Base-by-base conservation (phyloP, 768 basidiomycete species). In the Termitomyces sp. region DNA sequence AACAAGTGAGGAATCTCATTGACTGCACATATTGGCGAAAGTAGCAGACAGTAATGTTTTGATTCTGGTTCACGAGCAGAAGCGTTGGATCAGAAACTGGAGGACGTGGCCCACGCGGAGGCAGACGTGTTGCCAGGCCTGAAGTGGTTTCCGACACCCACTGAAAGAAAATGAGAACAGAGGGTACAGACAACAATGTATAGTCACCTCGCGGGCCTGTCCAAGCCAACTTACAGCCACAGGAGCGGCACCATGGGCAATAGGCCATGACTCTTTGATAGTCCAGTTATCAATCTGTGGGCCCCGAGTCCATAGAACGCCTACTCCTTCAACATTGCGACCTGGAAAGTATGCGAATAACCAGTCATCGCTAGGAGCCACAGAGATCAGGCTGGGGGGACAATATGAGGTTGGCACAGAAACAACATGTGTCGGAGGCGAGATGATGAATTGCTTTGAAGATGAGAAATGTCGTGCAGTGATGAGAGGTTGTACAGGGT, bases 321-420 rank as follows among this genome's bases (percentile, higher is more conserved):
- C 83, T 44, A 81, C 69, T 12, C 88, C 86, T 58, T 84, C 83
- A 1, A 71, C 68, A 26, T 77, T 78, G 31, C 73, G 72, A 41
- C 84, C 76, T 12, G 88, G 87, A 65, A 87, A 91, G 65, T 85
- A 92, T 1, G 88, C 88, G 64, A 90, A 90, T 5, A 92, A 66
- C 83, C 81, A 87, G 49, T 78, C 75, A 59, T 85, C 83, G 29
- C 73, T 72, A 3, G 86, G 77, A 5, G 84, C 80, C 20, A 83
- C 77, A 7, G 82, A 81, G 51, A 92, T 81, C 31, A 86, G 69
- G 6, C 80, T 80, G 0, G 88, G 84, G 7, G 88, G 82, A 18
- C 80, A 78, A 66, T 84, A 90, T 2, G 77, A 74, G 12, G 70
- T 55, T 6, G 81, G 73, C 0, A 79, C 71, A 22, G 73, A 68